phyloP scores from a whole-genome alignment of 305 asterid species.

The Solanum hybrid region DNA sequence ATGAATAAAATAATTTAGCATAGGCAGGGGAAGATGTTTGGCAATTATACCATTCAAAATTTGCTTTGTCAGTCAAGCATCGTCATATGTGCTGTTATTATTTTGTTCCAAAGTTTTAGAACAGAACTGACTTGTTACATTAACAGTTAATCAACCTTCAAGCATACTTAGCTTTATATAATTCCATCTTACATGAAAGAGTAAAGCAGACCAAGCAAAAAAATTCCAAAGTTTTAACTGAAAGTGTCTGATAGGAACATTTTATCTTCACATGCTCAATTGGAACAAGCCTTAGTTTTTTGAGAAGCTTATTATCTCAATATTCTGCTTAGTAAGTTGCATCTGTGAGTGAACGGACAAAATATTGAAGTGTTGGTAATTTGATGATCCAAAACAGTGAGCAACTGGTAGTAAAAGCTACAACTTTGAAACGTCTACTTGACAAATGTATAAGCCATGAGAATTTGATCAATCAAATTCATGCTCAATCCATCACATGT shows the following conservation, averaged over 20 bases:
- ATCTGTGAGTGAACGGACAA: background rate
- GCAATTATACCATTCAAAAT: background rate
- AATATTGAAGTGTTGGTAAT: background rate
- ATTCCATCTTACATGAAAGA: background rate
- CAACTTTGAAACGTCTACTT: slow-evolving; percentile 23
- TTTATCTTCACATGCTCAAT: background rate
- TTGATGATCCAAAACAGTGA: slow-evolving; percentile 2
- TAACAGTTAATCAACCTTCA: background rate
- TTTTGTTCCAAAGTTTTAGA: background rate
- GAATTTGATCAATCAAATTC: slow-evolving; percentile 37
- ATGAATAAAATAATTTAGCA: background rate
- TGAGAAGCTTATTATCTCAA: background rate
- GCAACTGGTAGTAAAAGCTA: background rate
- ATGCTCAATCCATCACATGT: slow-evolving; percentile 24
- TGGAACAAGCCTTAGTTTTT: background rate
- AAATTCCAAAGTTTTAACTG: background rate
- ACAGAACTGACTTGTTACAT: background rate
- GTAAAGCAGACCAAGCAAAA: background rate
- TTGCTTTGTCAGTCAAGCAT: background rate
- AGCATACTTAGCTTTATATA: background rate
- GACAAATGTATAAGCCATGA: slow-evolving; percentile 25
- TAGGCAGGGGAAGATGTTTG: background rate
- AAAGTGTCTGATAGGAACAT: background rate
- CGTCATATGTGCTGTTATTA: background rate
- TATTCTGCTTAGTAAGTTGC: background rate